Conservation (phyloP, 768 basidiomycete species). For the Rhodotorula taiwanensis region DNA sequence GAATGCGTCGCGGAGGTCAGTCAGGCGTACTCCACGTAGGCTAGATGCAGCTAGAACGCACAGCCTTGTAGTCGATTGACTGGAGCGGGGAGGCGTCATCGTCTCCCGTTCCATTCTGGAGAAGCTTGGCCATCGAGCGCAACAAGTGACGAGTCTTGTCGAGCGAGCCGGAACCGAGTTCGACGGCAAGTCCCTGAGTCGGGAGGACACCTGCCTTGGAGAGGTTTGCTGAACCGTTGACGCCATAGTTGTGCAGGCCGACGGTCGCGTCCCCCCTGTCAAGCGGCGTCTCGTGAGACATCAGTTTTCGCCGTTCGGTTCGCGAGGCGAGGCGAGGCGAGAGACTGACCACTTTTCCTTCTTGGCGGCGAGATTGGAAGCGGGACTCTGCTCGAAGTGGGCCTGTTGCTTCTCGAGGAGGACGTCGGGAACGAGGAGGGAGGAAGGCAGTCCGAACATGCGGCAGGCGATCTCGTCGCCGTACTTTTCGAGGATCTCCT, state of each 20-base stretch:
- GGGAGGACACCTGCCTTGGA: neutral
- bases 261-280: conserved; percentile 46
- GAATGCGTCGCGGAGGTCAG: conserved; percentile 49
- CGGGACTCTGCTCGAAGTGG: neutral
- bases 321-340: neutral
- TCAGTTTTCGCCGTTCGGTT: neutral
- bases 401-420: neutral
- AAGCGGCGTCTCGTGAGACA: conserved; percentile 37
- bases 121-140: conserved; percentile 60
- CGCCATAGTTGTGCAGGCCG: conserved; percentile 50
- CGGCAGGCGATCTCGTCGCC: conserved; percentile 59
- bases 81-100: neutral
- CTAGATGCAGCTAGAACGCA: conserved; percentile 21
- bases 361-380: conserved; percentile 13
- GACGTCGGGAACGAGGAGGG: neutral
- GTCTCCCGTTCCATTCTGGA: conserved; percentile 32
- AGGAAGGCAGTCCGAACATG: conserved; percentile 27
- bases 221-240: conserved; percentile 46
- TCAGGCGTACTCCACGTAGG: conserved; percentile 31
- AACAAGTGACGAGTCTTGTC: conserved; percentile 51
- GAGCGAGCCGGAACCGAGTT: conserved; percentile 86
- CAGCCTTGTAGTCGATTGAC: conserved; percentile 34
- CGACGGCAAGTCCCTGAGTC: conserved; percentile 56
- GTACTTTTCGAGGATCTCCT: conserved; percentile 67
- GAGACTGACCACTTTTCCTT: conserved; percentile 35